Percentiles rank a stretch among this genome's conserved stretches.
Evolutionary conservation across 2,329 filamentous ascomycete species (phyloP).

Genomic region (Verticillium nonalfalfae): DNA sequence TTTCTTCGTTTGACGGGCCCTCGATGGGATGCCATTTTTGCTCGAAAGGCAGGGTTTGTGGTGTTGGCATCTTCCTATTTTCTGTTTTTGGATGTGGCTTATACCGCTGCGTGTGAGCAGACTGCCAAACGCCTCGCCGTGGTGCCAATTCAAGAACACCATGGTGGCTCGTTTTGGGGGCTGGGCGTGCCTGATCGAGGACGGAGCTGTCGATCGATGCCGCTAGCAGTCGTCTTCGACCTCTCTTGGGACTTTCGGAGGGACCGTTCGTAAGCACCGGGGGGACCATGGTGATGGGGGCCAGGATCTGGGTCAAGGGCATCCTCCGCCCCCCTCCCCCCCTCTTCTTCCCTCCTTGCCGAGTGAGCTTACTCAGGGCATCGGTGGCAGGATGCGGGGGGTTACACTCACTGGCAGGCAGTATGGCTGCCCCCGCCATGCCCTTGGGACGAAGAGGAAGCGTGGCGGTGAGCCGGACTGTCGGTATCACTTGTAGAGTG

Average conservation of each 20-base stretch:
- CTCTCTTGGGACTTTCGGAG: neutral
- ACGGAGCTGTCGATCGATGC: neutral
- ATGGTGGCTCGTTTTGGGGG: neutral
- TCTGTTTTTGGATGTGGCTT: neutral
- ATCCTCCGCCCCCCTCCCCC: too few species aligned
- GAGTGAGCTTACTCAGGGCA: neutral
- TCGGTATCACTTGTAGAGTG: neutral
- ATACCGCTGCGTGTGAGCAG: too few species aligned
- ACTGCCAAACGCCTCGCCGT: too few species aligned
- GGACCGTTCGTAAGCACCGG: neutral
- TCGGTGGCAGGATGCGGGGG: neutral
- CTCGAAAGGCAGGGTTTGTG: too few species aligned
- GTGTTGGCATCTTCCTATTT: too few species aligned
- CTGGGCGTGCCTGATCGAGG: neutral
- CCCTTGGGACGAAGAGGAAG: neutral
- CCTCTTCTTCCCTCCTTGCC: neutral
- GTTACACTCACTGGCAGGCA: neutral
- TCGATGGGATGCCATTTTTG: too few species aligned
- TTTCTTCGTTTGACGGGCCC: too few species aligned
- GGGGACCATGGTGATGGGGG: neutral
- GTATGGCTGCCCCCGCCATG: neutral
- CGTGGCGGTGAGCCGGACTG: neutral
- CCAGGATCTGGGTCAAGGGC: neutral
- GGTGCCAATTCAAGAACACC: too few species aligned
- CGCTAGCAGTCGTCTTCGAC: neutral